Conservation (phyloP, 805 yeast genomes). For the Ogataea methanolica region DNA sequence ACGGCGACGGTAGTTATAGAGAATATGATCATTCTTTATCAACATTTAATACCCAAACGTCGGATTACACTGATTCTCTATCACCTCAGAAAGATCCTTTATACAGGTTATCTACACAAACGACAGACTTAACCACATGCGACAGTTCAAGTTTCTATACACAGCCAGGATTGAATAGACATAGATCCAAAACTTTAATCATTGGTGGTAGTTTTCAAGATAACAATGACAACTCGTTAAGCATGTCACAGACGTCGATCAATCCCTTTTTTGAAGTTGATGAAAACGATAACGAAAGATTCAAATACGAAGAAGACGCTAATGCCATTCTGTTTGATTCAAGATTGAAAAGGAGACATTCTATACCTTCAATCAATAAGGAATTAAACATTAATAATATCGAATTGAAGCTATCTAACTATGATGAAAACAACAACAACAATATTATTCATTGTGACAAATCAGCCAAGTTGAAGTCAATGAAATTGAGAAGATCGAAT, state of each 20-base stretch:
- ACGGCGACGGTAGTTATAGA: too few species aligned
- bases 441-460: conserved; percentile 8
- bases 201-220: conserved; percentile 23
- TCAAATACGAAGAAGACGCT: conserved; percentile 7
- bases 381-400: conserved; percentile 31
- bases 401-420: conserved; percentile 18
- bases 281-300: background rate
- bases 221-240: conserved; percentile 5
- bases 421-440: conserved; percentile 18
- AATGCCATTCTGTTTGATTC: conserved; percentile 18
- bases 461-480: conserved; percentile 2
- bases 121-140: background rate
- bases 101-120: background rate
- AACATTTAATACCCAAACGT: too few species aligned
- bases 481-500: conserved; percentile 26
- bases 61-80: too few species aligned
- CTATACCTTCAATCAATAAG: conserved; percentile 33
- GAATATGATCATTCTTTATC: too few species aligned
- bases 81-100: background rate
- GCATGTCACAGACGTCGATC: background rate
- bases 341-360: conserved; percentile 32
- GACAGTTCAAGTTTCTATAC: background rate
- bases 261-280: conserved; percentile 7
- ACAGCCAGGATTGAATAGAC: conserved; percentile 10
- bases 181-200: conserved; percentile 16